Evolutionary conservation across 306 rosid genomes (phyloP).

Genomic region (Fagus sylvatica): DNA sequence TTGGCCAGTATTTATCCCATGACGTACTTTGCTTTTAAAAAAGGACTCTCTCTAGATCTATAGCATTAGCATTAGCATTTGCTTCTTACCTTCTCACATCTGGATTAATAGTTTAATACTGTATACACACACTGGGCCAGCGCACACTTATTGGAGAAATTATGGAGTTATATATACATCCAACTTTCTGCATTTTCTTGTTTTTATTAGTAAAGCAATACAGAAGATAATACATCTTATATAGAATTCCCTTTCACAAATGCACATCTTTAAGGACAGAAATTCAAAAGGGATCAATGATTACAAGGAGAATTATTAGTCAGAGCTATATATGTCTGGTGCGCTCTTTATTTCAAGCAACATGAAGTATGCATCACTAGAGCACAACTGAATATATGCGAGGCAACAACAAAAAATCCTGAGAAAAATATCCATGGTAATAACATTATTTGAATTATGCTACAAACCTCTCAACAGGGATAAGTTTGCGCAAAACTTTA

Average conservation of each 20-base stretch:
- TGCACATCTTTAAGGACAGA: background rate
- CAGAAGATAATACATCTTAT: too few relatives aligned
- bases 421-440: background rate
- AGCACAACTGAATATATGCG: background rate
- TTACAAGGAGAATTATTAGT: background rate
- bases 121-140: slow-evolving; percentile 10
- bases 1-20: background rate
- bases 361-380: background rate
- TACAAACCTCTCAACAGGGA: background rate
- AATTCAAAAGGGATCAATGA: background rate
- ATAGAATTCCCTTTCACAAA: background rate
- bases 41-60: background rate
- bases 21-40: slow-evolving; percentile 11
- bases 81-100: background rate
- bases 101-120: background rate
- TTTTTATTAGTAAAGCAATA: slow-evolving; percentile 1
- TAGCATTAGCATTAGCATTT: background rate
- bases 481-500: background rate
- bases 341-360: background rate
- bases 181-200: slow-evolving; percentile 8
- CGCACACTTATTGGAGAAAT: too few relatives aligned
- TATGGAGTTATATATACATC: too few relatives aligned
- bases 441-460: background rate
- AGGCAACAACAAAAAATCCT: too few relatives aligned
- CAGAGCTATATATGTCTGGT: background rate